Evolutionary conservation across 2,329 filamentous ascomycete species (phyloP).

Genomic region (Macrophomina tecta): DNA sequence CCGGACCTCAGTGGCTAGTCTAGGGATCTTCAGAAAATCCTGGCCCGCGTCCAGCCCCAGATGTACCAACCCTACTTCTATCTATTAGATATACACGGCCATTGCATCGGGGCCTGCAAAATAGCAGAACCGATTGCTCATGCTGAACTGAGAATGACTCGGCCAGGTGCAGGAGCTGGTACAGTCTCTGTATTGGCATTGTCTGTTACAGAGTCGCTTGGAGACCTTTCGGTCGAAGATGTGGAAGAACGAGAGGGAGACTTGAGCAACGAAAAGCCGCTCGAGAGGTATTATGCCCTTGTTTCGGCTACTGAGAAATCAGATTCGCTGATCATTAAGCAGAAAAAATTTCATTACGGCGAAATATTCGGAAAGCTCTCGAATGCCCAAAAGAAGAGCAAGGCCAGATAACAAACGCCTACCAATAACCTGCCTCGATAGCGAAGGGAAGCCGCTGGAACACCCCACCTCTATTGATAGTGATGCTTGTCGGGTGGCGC

Average conservation of each 20-base stretch:
- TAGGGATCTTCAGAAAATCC: background rate
- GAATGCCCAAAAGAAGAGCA: no score
- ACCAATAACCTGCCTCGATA: background rate
- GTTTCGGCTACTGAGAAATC: no score
- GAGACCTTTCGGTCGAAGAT: background rate
- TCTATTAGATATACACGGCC: background rate
- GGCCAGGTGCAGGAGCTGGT: background rate
- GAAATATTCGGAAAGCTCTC: background rate
- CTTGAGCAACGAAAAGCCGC: background rate
- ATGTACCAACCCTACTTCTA: background rate
- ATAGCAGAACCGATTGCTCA: background rate
- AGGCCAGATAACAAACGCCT: background rate
- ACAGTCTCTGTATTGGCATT: background rate
- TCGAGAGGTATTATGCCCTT: background rate
- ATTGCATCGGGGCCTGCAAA: background rate
- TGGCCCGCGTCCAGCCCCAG: background rate
- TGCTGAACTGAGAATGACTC: background rate
- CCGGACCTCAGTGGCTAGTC: background rate
- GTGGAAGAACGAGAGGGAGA: background rate
- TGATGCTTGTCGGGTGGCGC: background rate
- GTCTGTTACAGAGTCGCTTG: background rate
- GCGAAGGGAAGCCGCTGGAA: background rate
- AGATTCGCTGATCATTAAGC: no score
- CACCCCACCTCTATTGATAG: background rate
- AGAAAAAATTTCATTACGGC: background rate